Base-by-base conservation (phyloP, 2,329 filamentous ascomycete species). In the Exophiala alcalophila region DNA sequence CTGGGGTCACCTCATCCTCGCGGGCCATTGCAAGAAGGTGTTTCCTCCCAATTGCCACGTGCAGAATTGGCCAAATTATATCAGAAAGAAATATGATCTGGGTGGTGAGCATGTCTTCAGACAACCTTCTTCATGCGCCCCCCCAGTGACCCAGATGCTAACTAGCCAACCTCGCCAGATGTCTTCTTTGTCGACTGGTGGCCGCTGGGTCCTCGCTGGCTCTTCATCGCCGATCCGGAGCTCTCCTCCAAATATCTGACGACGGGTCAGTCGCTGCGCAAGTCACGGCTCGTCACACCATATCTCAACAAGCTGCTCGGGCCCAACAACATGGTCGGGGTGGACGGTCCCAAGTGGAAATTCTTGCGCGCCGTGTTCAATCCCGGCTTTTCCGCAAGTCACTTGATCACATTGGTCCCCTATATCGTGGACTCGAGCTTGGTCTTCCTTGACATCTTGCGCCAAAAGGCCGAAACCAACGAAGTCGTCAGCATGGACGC, bases 291-390 rank as follows among this genome's bases (percentile, higher is more conserved):
- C 15, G 26, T 46, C 4, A 31, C 37, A 3, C 18, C 39, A 3
- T 53, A 42, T 21, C 30, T 60, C 12, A 21, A 40, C 21, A 45
- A 33, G 9, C 46, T 59, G 25, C 44, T 56, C 11, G 49, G 52
- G 5, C 29, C 34, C 7, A 42, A 52, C 26, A 54, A 57, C 35
- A 48, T 60, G 23, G 47, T 57, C 5, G 35, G 40, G 5, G 32
- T 56, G 18, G 56, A 62, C 34, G 57, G 56, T 3, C 41, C 50
- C 10, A 19, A 55, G 14, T 62, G 60, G 60, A 63, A 61, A 39
- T 35, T 34, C 0, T 50, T 62, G 19, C 55, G 61, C 24, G 53
- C 53, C 18, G 50, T 57, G n/a, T 61, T 61, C 44, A 64, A 61
- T 31, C 57, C 59, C 0, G 61, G 59, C 10, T 63, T 64, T 36